Percentiles rank a stretch among this genome's conserved stretches.
Conservation (phyloP, 768 basidiomycete species). For the Rhodocollybia butyracea region DNA sequence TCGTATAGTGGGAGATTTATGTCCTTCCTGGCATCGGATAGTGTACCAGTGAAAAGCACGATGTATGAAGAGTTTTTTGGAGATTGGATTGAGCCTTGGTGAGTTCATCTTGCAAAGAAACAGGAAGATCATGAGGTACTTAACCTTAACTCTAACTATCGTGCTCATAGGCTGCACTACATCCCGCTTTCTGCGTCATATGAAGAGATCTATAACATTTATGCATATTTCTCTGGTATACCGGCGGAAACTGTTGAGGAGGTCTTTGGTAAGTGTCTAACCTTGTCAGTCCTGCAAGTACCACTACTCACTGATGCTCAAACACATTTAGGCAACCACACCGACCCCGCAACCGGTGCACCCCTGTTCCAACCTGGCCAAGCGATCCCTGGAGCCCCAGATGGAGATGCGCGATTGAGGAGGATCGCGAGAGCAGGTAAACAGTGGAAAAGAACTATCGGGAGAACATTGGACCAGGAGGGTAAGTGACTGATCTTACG, state of each 20-base stretch:
- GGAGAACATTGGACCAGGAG: conserved; percentile 89
- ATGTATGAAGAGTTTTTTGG: conserved; percentile 71
- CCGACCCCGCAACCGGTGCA: neutral
- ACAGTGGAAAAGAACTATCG: conserved; percentile 85
- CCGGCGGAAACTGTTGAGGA: conserved; percentile 42
- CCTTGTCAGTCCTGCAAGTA: neutral
- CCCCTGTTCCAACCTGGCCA: neutral
- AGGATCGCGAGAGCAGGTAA: conserved; percentile 91
- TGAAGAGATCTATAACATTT: conserved; percentile 89
- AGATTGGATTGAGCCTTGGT: conserved; percentile 76
- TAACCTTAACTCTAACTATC: neutral
- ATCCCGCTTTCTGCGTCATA: conserved; percentile 89
- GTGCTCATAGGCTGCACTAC: conserved; percentile 88
- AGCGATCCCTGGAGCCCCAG: conserved; percentile 20
- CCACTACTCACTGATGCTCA: neutral
- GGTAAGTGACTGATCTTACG: conserved; percentile 56
- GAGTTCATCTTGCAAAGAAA: too few relatives aligned
- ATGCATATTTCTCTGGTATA: conserved; percentile 90
- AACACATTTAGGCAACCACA: neutral
- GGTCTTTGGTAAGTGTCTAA: neutral
- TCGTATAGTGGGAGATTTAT: conserved; percentile 71
- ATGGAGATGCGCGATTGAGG: conserved; percentile 70
- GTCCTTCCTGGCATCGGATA: conserved; percentile 58
- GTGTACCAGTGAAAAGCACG: conserved; percentile 66
- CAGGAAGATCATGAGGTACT: neutral